phyloP scores from a whole-genome alignment of 2,329 filamentous ascomycete genomes.

The Cadophora gregata region DNA sequence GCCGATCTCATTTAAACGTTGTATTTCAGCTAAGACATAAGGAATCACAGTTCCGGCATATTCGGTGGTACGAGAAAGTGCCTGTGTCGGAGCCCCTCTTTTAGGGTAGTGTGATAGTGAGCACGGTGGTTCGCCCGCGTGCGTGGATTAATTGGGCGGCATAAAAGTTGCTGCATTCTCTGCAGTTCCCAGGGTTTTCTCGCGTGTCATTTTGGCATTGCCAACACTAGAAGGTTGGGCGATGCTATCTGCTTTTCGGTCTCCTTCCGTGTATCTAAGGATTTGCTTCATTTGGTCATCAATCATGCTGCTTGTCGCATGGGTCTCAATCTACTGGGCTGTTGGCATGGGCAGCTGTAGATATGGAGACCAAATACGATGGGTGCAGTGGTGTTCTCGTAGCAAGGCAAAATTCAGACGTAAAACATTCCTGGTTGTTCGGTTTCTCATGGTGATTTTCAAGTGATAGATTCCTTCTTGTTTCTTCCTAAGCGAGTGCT shows the following conservation, averaged over 20 bases:
- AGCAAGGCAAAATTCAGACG: constrained; percentile 39
- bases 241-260: constrained; percentile 42
- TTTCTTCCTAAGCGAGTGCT: constrained; percentile 14
- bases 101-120: constrained; percentile 44
- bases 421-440: constrained; percentile 21
- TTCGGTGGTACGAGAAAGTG: constrained; percentile 33
- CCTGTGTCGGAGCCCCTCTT: constrained; percentile 35
- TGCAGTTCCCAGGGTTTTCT: constrained; percentile 38
- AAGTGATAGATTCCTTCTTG: constrained; percentile 18
- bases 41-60: constrained; percentile 43
- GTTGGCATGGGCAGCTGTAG: constrained; percentile 28
- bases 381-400: constrained; percentile 37
- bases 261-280: constrained; percentile 42
- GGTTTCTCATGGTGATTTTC: constrained; percentile 11
- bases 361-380: constrained; percentile 35
- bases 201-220: constrained; percentile 40
- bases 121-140: constrained; percentile 46
- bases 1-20: constrained; percentile 72
- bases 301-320: constrained; percentile 36
- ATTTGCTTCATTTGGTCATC: constrained; percentile 39
- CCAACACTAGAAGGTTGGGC: constrained; percentile 43
- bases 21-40: constrained; percentile 33
- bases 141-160: constrained; percentile 42
- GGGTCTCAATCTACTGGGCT: constrained; percentile 35
- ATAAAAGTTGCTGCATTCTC: constrained; percentile 44